phyloP scores from a whole-genome alignment of 2,329 filamentous ascomycete species.

The Paraconiothyrium sp. region DNA sequence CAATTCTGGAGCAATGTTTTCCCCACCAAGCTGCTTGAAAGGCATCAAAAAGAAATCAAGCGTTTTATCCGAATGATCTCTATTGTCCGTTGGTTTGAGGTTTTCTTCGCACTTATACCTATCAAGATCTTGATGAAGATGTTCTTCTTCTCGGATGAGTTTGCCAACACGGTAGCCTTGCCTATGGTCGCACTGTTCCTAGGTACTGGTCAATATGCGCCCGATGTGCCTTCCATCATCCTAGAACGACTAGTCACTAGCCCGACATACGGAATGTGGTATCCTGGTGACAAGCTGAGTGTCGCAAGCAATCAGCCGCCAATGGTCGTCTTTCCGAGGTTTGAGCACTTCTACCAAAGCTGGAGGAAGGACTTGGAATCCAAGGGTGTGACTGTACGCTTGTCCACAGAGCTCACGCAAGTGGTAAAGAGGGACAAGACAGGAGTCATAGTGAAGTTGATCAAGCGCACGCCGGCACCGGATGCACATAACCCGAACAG shows the following conservation, averaged over 20 bases:
- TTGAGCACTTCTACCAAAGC: slow-evolving; percentile 68
- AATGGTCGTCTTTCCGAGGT: slow-evolving; percentile 71
- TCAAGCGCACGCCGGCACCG: slow-evolving; percentile 53
- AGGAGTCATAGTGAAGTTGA: slow-evolving; percentile 61
- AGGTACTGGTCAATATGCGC: slow-evolving; percentile 78
- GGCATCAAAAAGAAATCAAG: slow-evolving; percentile 65
- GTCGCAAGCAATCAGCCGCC: slow-evolving; percentile 62
- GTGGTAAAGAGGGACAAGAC: slow-evolving; percentile 62
- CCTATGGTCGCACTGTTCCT: slow-evolving; percentile 78
- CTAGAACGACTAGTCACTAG: slow-evolving; percentile 63
- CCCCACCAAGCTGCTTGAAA: slow-evolving; percentile 66
- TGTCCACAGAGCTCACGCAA: slow-evolving; percentile 65
- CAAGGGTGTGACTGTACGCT: slow-evolving; percentile 65
- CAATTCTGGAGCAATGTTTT: slow-evolving; percentile 74
- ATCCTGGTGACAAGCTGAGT: slow-evolving; percentile 59
- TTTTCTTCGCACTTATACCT: slow-evolving; percentile 67
- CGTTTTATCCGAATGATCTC: slow-evolving; percentile 65
- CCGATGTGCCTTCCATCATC: slow-evolving; percentile 75
- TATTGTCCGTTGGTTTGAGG: slow-evolving; percentile 67
- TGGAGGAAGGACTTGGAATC: slow-evolving; percentile 65
- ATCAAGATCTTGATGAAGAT: slow-evolving; percentile 73
- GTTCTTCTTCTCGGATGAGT: slow-evolving; percentile 75
- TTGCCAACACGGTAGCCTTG: slow-evolving; percentile 74
- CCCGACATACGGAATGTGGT: slow-evolving; percentile 69
- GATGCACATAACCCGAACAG: slow-evolving; percentile 58